Evolutionary conservation across 2,329 filamentous ascomycete genomes (phyloP).

Genomic region (Pseudogymnoascus sp.): DNA sequence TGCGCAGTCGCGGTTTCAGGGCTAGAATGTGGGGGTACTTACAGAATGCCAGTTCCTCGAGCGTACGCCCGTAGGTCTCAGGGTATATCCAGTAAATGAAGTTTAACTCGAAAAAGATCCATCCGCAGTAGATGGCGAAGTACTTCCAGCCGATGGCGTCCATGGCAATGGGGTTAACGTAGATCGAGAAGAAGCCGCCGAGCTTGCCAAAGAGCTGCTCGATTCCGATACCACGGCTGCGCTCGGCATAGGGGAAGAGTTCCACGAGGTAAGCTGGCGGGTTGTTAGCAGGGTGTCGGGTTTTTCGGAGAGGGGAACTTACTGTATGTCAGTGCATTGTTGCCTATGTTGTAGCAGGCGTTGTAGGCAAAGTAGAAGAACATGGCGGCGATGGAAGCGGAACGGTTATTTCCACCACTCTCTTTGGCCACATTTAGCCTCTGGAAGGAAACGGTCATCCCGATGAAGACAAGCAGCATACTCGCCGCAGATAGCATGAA

Average conservation of each 20-base stretch:
- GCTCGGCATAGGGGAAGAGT: conserved; percentile 48
- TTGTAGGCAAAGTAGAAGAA: conserved; percentile 55
- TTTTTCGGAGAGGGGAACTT: conserved; percentile 19
- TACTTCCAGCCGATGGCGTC: conserved; percentile 35
- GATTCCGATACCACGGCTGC: conserved; percentile 46
- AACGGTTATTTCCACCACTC: conserved; percentile 20
- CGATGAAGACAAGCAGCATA: conserved; percentile 46
- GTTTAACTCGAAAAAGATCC: conserved; percentile 33
- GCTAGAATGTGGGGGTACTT: too few relatives aligned
- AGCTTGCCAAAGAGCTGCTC: conserved; percentile 30
- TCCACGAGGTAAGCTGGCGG: conserved; percentile 45
- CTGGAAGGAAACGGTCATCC: conserved; percentile 44
- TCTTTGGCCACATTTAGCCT: conserved; percentile 29
- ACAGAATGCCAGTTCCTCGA: conserved; percentile 40
- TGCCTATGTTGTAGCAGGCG: conserved; percentile 56
- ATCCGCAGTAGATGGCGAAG: conserved; percentile 36
- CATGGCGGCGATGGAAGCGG: conserved; percentile 29
- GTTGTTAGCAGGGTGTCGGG: neutral
- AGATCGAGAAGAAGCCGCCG: conserved; percentile 41
- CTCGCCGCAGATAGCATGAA: conserved; percentile 45
- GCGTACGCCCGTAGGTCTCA: conserved; percentile 35
- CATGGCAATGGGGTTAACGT: conserved; percentile 38
- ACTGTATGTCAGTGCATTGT: conserved; percentile 58
- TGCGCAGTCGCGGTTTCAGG: neutral
- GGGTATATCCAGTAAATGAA: conserved; percentile 39